These are phyloP conservation scores for Yamadazyma akitaensis DNA, from an alignment of 805 yeast species.

Conservation along the genomic window DNA sequence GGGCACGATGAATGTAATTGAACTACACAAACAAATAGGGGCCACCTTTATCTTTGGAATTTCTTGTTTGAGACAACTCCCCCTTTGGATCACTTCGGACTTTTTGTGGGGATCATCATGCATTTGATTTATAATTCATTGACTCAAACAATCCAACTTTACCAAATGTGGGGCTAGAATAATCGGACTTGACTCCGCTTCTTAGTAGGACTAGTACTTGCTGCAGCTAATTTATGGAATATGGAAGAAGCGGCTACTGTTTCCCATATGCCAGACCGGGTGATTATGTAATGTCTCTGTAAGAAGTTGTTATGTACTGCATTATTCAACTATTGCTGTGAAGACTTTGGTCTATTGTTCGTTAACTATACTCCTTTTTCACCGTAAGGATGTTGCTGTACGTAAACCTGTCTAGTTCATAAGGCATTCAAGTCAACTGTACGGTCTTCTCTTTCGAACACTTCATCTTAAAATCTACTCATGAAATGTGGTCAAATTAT, in stretches of 20 bases:
- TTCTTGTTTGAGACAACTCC: not conserved
- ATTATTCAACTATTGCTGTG: too few species aligned
- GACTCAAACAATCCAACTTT: not conserved
- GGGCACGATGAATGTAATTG: not conserved
- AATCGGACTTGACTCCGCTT: slow-evolving; percentile 2
- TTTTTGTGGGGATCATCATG: slow-evolving; percentile 1
- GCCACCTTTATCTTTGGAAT: slow-evolving; percentile 5
- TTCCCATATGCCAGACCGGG: not conserved
- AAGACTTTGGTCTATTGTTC: too few species aligned
- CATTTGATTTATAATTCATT: not conserved
- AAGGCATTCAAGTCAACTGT: too few species aligned
- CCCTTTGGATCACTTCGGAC: slow-evolving; percentile 2
- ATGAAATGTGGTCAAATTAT: too few species aligned
- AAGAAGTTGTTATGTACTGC: too few species aligned
- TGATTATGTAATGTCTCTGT: not conserved
- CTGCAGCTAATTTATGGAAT: not conserved
- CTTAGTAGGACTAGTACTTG: not conserved
- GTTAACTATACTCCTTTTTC: too few species aligned
- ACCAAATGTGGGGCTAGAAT: not conserved
- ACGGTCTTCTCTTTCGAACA: too few species aligned
- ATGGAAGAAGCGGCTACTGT: not conserved
- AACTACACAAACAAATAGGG: not conserved
- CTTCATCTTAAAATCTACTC: too few species aligned
- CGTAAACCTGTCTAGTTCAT: too few species aligned
- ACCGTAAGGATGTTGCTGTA: too few species aligned